Evolutionary conservation across 306 rosid genomes (phyloP).

Genomic region (Clitoria ternatea): DNA sequence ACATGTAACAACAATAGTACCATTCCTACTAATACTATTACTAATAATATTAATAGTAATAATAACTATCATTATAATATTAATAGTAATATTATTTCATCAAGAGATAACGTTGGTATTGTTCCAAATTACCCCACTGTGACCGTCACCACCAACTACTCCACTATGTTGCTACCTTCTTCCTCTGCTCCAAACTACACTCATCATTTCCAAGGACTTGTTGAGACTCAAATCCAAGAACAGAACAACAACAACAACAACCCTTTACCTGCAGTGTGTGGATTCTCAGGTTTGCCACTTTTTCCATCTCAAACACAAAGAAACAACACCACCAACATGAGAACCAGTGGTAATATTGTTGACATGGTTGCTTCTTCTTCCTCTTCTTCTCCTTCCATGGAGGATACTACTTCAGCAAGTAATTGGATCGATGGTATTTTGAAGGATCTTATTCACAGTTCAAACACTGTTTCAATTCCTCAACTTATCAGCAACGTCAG

Average conservation of each 20-base stretch:
- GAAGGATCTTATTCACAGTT: slow-evolving; percentile 81
- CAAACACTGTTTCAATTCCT: slow-evolving; percentile 72
- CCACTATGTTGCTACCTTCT: slow-evolving; percentile 64
- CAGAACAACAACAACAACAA: background rate
- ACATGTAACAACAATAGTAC: background rate
- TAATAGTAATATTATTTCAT: background rate
- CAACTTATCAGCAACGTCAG: slow-evolving; percentile 87
- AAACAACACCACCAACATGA: background rate
- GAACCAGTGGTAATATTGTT: slow-evolving; percentile 8
- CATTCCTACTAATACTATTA: background rate
- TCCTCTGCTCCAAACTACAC: slow-evolving; percentile 25
- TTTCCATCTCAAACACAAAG: slow-evolving; percentile 67
- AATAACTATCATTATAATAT: background rate
- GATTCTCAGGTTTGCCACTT: slow-evolving; percentile 87
- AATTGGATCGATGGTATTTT: slow-evolving; percentile 81
- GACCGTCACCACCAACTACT: slow-evolving; percentile 66
- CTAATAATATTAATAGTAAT: background rate
- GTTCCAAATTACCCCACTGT: slow-evolving; percentile 39
- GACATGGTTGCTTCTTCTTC: slow-evolving; percentile 25
- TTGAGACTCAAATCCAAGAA: slow-evolving; percentile 4
- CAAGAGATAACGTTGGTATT: slow-evolving; percentile 37
- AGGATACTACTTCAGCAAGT: slow-evolving; percentile 68
- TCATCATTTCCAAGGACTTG: slow-evolving; percentile 22
- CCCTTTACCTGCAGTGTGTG: slow-evolving; percentile 63
- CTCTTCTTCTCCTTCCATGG: slow-evolving; percentile 43